Evolutionary conservation across 2,329 filamentous ascomycete species (phyloP), one percentile per base, ranked within the genome.

Genomic region (Aspergillus latus): DNA sequence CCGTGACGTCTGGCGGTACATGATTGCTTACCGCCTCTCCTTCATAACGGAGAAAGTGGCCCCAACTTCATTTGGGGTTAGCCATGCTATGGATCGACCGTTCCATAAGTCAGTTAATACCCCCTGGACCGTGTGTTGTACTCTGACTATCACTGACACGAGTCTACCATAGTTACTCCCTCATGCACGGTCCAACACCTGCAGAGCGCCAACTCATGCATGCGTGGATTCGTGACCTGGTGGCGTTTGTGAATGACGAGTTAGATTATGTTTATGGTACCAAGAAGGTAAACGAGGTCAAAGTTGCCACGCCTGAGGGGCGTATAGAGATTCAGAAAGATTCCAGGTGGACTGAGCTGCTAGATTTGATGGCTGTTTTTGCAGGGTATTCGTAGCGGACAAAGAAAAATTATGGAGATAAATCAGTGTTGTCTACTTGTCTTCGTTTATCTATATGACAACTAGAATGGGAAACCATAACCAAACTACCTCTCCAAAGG

Each of bases 31-130:
- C 45, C 65, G 74, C 3, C 58, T 78, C 32, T 76, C 73, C 0
- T 78, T 78, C 50, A 78, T 78, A 44, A 67, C 68, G 9, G 71
- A 77, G 4, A 68, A 70, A 6, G 58, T 76, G 3, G 74, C 74
- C 1, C 75, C 76, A 0, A 64, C 67, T 0, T 59, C 62, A 4
- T 66, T 62, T 43, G 63, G 64, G 2, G 64, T 66, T 6, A 59
- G 62, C 3, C 75, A 78, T 59, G 72, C 73, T 4, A 77, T 76
- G 75, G 75, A 78, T 37, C 72, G 70, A 43, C 73, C 75, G 0
- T 69, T 78, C 29, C 78, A 75, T 75, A 78, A 77, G 74, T 77
- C 53, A 66, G 72, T 66, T 1, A 36, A 21, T 21, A 5, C 4
- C 15, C 10, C 4, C 29, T 46, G 5, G 10, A 45, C 26, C 39